These are phyloP conservation scores for Ephemerocybe angulata DNA, from an alignment of 768 basidiomycete genomes.

Conservation along the genomic window DNA sequence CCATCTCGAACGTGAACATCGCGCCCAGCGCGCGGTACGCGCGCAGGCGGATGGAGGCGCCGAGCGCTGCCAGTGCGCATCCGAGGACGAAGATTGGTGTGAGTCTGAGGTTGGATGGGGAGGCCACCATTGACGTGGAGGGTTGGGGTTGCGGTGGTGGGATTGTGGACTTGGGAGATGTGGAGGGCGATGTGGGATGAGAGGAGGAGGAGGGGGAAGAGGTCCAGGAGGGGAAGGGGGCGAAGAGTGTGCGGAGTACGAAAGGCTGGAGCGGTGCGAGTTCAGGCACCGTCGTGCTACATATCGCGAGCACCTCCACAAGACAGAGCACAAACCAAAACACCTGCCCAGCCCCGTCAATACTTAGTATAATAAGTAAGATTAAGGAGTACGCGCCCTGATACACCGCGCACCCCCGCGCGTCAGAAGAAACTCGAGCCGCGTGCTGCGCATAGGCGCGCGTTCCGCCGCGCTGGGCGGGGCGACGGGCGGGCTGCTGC, in stretches of 20 bases:
- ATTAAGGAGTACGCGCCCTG: neutral
- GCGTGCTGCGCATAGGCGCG: neutral
- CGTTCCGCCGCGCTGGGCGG: neutral
- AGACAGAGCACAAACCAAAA: neutral
- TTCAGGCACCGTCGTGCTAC: neutral
- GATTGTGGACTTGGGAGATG: slow-evolving; percentile 19
- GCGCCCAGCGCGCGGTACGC: slow-evolving; percentile 46
- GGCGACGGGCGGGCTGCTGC: neutral
- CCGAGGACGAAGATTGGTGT: slow-evolving; percentile 36
- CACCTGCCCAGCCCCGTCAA: neutral
- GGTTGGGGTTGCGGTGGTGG: slow-evolving; percentile 25
- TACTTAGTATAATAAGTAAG: neutral
- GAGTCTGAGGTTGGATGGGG: slow-evolving; percentile 22
- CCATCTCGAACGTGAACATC: slow-evolving; percentile 52
- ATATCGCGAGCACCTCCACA: neutral
- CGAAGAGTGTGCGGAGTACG: no score
- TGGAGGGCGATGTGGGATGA: neutral
- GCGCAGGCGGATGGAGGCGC: slow-evolving; percentile 37
- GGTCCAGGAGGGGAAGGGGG: slow-evolving; percentile 43
- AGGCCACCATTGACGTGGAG: slow-evolving; percentile 17
- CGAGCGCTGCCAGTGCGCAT: slow-evolving; percentile 32
- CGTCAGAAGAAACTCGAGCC: neutral
- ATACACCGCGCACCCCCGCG: neutral
- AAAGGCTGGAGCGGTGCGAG: neutral
- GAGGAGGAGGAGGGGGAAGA: slow-evolving; percentile 29